Percentiles rank a stretch among this genome's conserved stretches.
These are phyloP conservation scores for Astrocystis sublimbata DNA, from an alignment of 495 filamentous ascomycete species.

Conservation along the genomic window DNA sequence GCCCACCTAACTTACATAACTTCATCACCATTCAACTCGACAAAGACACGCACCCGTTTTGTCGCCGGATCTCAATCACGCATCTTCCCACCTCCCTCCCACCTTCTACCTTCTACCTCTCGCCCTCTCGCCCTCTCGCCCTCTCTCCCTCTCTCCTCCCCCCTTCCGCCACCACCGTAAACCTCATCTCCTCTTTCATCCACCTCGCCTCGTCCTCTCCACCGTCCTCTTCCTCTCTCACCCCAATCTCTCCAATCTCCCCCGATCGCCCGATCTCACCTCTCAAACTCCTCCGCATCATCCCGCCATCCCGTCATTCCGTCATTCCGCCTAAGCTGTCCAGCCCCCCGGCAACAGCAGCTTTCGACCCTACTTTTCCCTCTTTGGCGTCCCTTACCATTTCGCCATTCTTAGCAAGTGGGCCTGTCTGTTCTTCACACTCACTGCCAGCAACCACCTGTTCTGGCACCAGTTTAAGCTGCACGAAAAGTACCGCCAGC, in stretches of 20 bases:
- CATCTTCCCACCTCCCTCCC: constrained; percentile 28
- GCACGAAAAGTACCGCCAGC: constrained; percentile 1
- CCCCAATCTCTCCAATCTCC: constrained; percentile 6
- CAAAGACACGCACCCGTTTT: constrained; percentile 14
- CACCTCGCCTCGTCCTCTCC: constrained; percentile 15
- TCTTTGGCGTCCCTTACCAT: neutral
- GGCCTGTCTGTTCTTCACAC: constrained; percentile 11
- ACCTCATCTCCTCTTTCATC: constrained; percentile 21
- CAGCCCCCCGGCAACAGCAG: constrained; percentile 16
- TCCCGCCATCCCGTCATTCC: constrained; percentile 16
- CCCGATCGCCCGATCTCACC: constrained; percentile 18
- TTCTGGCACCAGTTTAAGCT: constrained; percentile 10
- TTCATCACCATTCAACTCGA: constrained; percentile 23
- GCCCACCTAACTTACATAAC: constrained; percentile 18
- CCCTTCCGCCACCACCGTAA: constrained; percentile 16
- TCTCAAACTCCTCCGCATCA: constrained; percentile 25
- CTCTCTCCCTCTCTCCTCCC: constrained; percentile 21
- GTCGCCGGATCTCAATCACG: constrained; percentile 24
- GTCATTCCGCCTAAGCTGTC: too few species aligned
- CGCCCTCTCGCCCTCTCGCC: too few species aligned
- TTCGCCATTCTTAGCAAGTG: constrained; percentile 14
- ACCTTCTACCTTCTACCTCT: constrained; percentile 17
- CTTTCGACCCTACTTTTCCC: constrained; percentile 1
- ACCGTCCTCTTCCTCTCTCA: constrained; percentile 13
- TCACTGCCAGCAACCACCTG: constrained; percentile 6